Percentiles rank a stretch among this genome's conserved stretches.
phyloP scores from a whole-genome alignment of 2,329 filamentous ascomycete species.

The Aspergillus fructus region DNA sequence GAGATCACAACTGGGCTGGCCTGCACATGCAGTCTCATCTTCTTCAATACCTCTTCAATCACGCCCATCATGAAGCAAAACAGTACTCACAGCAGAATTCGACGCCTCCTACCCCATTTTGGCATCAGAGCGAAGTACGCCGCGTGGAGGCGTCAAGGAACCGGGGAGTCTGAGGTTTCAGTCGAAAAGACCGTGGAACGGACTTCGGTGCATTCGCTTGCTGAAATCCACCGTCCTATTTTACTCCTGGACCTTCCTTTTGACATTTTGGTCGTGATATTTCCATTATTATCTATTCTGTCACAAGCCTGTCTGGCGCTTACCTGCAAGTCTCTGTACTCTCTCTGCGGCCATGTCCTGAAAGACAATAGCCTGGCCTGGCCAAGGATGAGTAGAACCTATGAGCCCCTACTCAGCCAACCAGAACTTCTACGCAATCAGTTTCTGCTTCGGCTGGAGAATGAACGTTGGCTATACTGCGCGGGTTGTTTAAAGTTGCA shows the following conservation, averaged over 20 bases:
- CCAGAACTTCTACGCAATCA: neutral
- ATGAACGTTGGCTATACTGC: neutral
- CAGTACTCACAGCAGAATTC: neutral
- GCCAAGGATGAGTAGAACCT: neutral
- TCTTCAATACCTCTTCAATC: neutral
- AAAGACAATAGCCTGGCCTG: neutral
- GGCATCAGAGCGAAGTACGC: neutral
- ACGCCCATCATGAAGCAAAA: neutral
- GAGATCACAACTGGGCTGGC: neutral
- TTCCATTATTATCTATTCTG: neutral
- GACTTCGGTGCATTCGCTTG: neutral
- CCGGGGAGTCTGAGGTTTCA: neutral
- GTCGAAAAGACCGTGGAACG: neutral
- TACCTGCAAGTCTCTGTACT: neutral
- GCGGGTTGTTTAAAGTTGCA: neutral
- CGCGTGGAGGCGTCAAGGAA: neutral
- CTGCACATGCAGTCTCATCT: neutral
- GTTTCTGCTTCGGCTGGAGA: neutral
- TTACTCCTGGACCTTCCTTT: neutral
- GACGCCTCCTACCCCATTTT: neutral
- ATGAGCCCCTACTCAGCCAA: neutral
- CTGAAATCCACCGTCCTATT: neutral
- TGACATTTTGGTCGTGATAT: neutral
- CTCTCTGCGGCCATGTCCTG: neutral
- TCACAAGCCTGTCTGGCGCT: neutral